Evolutionary conservation across 306 rosid species (phyloP), one percentile per base, ranked within the genome.

Genomic region (Ormosia emarginata): DNA sequence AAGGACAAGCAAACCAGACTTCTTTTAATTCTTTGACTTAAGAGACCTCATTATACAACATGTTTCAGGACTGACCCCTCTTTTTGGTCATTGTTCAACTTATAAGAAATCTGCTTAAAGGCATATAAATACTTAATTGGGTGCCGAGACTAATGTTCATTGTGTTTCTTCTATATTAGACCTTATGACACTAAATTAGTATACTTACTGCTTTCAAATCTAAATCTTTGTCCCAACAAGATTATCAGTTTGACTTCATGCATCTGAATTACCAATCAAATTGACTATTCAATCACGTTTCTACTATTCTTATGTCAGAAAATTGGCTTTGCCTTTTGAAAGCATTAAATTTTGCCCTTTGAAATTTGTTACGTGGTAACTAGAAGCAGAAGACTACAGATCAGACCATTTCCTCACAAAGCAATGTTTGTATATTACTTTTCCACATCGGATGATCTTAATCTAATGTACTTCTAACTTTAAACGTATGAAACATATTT

Each of bases 251-350:
- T 81, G 85, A 81, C 75, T 64, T 53, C 14, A 2, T 52, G 33
- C 80, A 64, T 73, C 79, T 8, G 67, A 57, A 64, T 55, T 74
- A 74, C 56, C 76, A 55, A 52, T 74, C 80, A 66, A 56, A 15
- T 72, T 50, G 78, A 10, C 53, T 12, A 59, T 15, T 18, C 24
- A 14, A 36, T 53, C 39, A 53, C 8, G 36, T 71, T 80, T 71
- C 12, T 30, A 39, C 30, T 52, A 44, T 62, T 37, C 62, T 55
- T 61, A 80, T 59, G 65, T 52, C 10, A 52, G 15, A 46, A 50
- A 81, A 73, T 46, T 72, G 58, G 58, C 14, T 3, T 66, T 81
- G 44, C 74, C 67, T 50, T 39, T 39, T 7, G 58, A 5, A 14
- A 63, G 32, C 79, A 72, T 68, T 52, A 40, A 11, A 50, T 18